Conservation (phyloP, 768 basidiomycete species). For the Lanmaoa rubissima region DNA sequence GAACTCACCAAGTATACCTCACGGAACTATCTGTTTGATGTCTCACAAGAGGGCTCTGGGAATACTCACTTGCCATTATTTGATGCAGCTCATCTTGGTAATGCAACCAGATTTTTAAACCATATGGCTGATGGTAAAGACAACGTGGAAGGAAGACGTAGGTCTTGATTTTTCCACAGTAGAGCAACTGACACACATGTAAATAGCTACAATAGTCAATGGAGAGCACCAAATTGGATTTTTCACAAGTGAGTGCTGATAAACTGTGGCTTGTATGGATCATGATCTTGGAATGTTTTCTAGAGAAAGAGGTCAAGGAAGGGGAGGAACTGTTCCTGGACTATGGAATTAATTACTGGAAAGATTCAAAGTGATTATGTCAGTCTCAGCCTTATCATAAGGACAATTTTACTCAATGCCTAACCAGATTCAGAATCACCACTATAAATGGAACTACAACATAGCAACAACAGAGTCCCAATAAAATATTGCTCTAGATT, state of each 20-base stretch:
- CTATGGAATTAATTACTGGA: conserved; percentile 35
- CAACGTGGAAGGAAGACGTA: conserved; percentile 29
- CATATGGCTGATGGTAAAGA: conserved; percentile 17
- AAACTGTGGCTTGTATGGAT: not conserved
- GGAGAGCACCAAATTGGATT: conserved; percentile 39
- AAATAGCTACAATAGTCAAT: conserved; percentile 29
- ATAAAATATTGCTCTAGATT: not conserved
- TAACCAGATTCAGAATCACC: no score
- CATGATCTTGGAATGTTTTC: no score
- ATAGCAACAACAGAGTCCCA: not conserved
- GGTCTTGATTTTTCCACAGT: not conserved
- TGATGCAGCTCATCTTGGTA: conserved; percentile 44
- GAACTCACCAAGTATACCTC: conserved; percentile 5
- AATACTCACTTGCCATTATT: not conserved
- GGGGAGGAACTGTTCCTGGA: conserved; percentile 37
- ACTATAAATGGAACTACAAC: not conserved
- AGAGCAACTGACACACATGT: not conserved
- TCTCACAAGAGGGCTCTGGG: not conserved
- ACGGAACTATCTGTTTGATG: conserved; percentile 38
- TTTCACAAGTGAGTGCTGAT: conserved; percentile 32
- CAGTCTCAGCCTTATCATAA: no score
- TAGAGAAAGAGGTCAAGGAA: conserved; percentile 26
- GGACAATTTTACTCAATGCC: not conserved
- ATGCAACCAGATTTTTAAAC: conserved; percentile 47
- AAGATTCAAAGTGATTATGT: not conserved